A percentile compares a stretch with the other conserved stretches of the same genome.
These are phyloP conservation scores for Cryptococcus sp. DNA, from an alignment of 1,284 basidiomycete genomes.

Conservation along the genomic window DNA sequence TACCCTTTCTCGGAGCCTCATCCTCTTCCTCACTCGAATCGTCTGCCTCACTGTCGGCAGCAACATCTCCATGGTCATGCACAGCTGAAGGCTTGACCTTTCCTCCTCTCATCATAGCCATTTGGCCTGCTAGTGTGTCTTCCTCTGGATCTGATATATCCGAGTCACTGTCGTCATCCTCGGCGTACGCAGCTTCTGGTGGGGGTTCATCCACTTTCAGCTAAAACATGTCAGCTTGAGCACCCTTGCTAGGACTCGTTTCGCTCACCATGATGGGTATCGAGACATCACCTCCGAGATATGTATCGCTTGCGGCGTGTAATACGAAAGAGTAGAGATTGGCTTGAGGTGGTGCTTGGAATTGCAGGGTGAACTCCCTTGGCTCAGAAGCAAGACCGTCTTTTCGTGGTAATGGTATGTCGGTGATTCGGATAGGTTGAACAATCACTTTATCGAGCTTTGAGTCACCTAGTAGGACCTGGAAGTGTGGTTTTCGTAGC, in stretches of 20 bases:
- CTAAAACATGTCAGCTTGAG: conserved; percentile 46
- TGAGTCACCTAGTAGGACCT: conserved; percentile 85
- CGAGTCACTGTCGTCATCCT: conserved; percentile 67
- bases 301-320: conserved; percentile 79
- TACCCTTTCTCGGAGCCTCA: conserved; percentile 5
- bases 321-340: conserved; percentile 88
- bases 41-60: conserved; percentile 49
- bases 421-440: conserved; percentile 76
- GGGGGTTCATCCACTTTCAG: conserved; percentile 75
- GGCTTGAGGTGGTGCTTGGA: conserved; percentile 84
- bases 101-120: conserved; percentile 94
- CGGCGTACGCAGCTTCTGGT: conserved; percentile 24
- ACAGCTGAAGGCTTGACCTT: conserved; percentile 63
- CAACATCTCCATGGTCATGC: conserved; percentile 49
- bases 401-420: conserved; percentile 65
- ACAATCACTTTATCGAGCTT: conserved; percentile 87
- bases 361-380: conserved; percentile 81
- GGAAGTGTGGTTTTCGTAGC: conserved; percentile 83
- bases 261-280: conserved; percentile 62
- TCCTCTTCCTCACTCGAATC: conserved; percentile 53
- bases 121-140: conserved; percentile 92
- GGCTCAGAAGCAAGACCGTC: conserved; percentile 59
- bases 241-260: neutral
- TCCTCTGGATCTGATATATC: conserved; percentile 96
- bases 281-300: conserved; percentile 73